These are phyloP conservation scores for Auricularia heimuer DNA, from an alignment of 768 basidiomycete genomes.

Conservation along the genomic window DNA sequence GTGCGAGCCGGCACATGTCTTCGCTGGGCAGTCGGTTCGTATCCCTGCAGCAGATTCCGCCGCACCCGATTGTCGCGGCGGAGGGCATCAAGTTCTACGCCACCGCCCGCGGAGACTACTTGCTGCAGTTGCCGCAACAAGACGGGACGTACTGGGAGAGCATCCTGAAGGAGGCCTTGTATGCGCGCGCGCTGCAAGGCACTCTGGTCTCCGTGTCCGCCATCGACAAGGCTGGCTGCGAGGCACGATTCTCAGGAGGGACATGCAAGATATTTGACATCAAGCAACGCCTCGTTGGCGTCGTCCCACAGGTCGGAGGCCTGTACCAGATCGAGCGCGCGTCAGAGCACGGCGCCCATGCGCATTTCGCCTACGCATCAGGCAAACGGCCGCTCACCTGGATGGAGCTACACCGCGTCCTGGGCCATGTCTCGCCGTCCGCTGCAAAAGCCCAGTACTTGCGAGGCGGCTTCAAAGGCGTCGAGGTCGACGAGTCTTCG, in stretches of 20 bases:
- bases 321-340: not conserved
- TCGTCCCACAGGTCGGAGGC: not conserved
- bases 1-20: no score
- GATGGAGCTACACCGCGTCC: not conserved
- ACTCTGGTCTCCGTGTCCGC: not conserved
- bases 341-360: not conserved
- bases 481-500: not conserved
- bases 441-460: not conserved
- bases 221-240: not conserved
- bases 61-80: no score
- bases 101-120: not conserved
- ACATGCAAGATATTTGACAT: not conserved
- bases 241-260: not conserved
- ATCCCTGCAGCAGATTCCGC: no score
- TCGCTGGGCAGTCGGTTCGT: no score
- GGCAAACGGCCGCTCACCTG: not conserved
- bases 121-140: not conserved
- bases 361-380: not conserved
- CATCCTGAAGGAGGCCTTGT: not conserved
- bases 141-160: not conserved
- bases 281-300: not conserved
- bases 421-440: not conserved
- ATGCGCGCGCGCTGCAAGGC: not conserved
- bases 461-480: not conserved
- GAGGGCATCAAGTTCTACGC: no score